Conservation (phyloP, 228 moss, liverwort and hornwort species). For the Sphagnum fallax region DNA sequence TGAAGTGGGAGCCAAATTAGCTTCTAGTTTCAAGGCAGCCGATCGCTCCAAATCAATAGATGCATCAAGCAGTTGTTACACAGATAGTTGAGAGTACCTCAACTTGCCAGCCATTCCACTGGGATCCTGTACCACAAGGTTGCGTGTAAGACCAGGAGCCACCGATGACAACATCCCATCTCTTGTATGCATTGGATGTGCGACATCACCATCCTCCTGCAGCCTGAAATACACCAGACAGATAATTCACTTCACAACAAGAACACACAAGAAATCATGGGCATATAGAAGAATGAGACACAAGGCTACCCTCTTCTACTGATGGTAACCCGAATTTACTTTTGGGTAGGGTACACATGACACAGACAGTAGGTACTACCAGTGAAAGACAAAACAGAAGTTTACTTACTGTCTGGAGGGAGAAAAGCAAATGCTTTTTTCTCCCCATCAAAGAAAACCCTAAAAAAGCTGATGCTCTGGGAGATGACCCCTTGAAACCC, state of each 20-base stretch:
- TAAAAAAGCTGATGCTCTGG: no score
- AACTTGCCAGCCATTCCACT: conserved; percentile 65
- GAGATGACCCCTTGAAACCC: no score
- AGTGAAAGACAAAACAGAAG: conserved; percentile 5
- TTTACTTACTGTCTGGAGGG: no score
- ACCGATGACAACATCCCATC: conserved; percentile 62
- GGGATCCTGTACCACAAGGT: conserved; percentile 42
- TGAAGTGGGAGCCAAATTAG: neutral
- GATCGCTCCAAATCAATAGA: neutral
- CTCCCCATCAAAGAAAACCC: no score
- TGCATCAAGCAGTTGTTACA: no score
- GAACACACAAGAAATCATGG: neutral
- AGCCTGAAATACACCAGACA: conserved; percentile 51
- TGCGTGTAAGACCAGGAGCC: conserved; percentile 30
- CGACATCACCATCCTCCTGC: conserved; percentile 78
- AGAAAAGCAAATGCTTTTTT: no score
- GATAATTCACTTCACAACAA: neutral
- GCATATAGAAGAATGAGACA: no score
- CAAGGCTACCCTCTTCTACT: no score
- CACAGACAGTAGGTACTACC: neutral
- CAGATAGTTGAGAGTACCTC: conserved; percentile 47
- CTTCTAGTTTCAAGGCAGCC: neutral
- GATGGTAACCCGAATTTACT: no score
- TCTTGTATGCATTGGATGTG: conserved; percentile 60
- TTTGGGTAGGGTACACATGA: no score